Base-by-base conservation (phyloP, 1,284 basidiomycete species). In the Cryptococcus sp. region DNA sequence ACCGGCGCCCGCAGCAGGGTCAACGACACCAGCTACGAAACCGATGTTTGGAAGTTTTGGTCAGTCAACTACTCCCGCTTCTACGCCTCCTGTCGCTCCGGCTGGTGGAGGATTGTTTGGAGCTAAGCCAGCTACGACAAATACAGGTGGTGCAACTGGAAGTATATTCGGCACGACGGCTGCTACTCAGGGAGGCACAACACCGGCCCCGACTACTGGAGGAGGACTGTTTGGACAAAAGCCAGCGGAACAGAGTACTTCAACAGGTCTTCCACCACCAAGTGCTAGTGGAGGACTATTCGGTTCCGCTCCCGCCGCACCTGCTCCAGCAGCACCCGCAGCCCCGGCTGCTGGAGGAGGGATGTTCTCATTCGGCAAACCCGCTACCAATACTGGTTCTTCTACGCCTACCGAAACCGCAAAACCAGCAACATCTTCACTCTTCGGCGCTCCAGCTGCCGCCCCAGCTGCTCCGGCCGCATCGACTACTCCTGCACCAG, bases 1-100 rank as follows among this genome's bases (percentile, higher is more conserved):
- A 49, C 59, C 61, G 32, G 46, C 55, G 2, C 22, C 54, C 13
- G 50, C 59, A 13, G 50, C 63, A 22, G 65, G 64, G 3, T 59
- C 61, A 1, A 62, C 70, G 4, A 66, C 65, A 19, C 68, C 70
- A 3, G 67, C 66, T 11, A 48, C 66, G 2, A 71, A 73, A 55
- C 61, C 70, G 4, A 45, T 57, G 9, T 72, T 72, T 36, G 67
- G 67, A 5, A 63, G 64, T 4, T 62, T 66, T 45, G 63, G 64
- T 4, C 53, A 57, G 22, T 62, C 64, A 2, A 70, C 69, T 7
- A 66, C 68, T 3, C 57, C 68, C 3, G 59, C 69, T 10, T 61
- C 64, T 36, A 53, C 70, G 1, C 67, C 72, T 19, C 64, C 66
- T 16, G 46, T 61, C 4, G 45, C 45, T 11, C 44, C 52, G 4